A percentile compares a stretch with the other conserved stretches of the same genome.
Conservation (phyloP, 441 rosid species). For the Lepidium campestre region DNA sequence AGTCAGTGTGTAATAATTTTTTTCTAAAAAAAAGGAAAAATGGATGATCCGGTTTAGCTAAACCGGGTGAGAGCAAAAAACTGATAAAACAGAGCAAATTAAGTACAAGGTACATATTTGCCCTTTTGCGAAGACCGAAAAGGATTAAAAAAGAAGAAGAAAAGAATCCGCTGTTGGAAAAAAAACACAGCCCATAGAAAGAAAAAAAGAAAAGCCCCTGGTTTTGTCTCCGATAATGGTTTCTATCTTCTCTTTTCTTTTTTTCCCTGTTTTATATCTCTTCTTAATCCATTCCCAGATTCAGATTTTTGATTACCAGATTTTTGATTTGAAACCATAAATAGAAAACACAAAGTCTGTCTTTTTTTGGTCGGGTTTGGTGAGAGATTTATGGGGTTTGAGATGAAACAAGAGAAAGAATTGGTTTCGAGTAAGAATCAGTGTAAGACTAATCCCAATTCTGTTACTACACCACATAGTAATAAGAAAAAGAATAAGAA, state of each 20-base stretch:
- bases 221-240: conserved; percentile 49
- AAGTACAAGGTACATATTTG: neutral
- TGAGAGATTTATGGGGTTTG: conserved; percentile 52
- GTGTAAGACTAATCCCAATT: conserved; percentile 12
- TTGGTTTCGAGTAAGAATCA: conserved; percentile 25
- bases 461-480: conserved; percentile 1
- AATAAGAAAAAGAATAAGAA: neutral
- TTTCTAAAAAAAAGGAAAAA: neutral
- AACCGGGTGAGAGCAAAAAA: conserved; percentile 9
- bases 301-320: neutral
- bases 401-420: conserved; percentile 42
- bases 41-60: neutral
- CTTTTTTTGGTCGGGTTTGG: conserved; percentile 2
- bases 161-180: conserved; percentile 45
- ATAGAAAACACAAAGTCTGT: neutral
- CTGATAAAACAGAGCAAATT: neutral
- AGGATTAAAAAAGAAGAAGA: conserved; percentile 20
- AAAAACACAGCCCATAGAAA: conserved; percentile 81
- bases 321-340: neutral
- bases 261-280: conserved; percentile 26
- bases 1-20: neutral
- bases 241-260: conserved; percentile 19
- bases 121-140: conserved; percentile 21
- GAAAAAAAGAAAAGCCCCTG: conserved; percentile 68
- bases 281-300: conserved; percentile 19